Evolutionary conservation across 805 yeast genomes (phyloP).

Genomic region (Lipomyces oligophaga): DNA sequence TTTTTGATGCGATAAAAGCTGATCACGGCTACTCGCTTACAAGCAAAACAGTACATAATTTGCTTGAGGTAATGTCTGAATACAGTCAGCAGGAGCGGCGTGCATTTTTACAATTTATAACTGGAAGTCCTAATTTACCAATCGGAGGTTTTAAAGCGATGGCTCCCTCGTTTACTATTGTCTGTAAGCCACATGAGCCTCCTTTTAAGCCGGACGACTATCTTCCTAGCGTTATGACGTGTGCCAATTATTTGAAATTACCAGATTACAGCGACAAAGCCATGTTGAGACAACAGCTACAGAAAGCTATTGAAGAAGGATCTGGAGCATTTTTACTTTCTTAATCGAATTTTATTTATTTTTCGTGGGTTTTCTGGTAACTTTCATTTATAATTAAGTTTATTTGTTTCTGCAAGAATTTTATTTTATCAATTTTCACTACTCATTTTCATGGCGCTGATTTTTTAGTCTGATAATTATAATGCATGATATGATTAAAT

Average conservation of each 20-base stretch:
- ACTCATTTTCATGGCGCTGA: not conserved
- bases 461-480: not conserved
- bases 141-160: conserved; percentile 87
- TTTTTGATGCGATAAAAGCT: conserved; percentile 62
- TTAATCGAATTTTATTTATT: not conserved
- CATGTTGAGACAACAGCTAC: conserved; percentile 55
- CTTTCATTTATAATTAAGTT: not conserved
- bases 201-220: conserved; percentile 68
- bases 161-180: conserved; percentile 82
- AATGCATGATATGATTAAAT: not conserved
- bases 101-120: conserved; percentile 75
- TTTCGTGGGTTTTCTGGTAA: not conserved
- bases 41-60: conserved; percentile 56
- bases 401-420: not conserved
- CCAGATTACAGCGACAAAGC: conserved; percentile 72
- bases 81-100: conserved; percentile 59
- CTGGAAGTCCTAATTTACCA: conserved; percentile 91
- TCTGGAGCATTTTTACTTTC: conserved; percentile 46
- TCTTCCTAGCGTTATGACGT: conserved; percentile 96
- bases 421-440: not conserved
- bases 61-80: conserved; percentile 58
- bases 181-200: conserved; percentile 69
- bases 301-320: conserved; percentile 80
- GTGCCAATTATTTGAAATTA: conserved; percentile 88
- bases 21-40: conserved; percentile 85